These are phyloP conservation scores for Populus deltoides DNA, from an alignment of 345 rosid genomes.

Conservation along the genomic window DNA sequence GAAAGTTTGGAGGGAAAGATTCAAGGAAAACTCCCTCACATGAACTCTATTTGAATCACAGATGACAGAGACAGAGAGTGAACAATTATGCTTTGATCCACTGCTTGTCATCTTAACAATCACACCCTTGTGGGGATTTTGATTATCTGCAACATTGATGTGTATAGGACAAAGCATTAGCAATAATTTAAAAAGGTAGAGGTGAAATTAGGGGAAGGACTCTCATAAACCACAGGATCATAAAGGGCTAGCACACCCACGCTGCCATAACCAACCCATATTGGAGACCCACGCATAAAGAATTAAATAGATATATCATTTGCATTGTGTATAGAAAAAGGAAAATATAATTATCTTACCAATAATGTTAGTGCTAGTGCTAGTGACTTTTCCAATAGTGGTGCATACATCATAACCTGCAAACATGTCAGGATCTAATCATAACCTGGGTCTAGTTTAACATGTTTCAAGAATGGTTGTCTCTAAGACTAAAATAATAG, in stretches of 20 bases:
- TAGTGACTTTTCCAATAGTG: conserved; percentile 58
- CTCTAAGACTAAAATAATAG: neutral
- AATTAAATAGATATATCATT: neutral
- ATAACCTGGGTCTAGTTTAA: neutral
- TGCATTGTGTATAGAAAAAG: neutral
- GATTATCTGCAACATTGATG: conserved; percentile 46
- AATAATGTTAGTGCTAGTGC: conserved; percentile 43
- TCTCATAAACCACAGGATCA: conserved; percentile 1
- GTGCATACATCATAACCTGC: conserved; percentile 88
- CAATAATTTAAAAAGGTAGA: conserved; percentile 6
- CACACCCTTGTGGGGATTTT: conserved; percentile 77
- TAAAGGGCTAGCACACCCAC: neutral
- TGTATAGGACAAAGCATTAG: conserved; percentile 22
- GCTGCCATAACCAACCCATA: neutral
- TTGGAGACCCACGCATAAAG: neutral
- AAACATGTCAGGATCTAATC: conserved; percentile 21
- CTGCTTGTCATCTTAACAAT: conserved; percentile 61
- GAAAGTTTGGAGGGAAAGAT: neutral
- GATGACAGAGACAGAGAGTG: conserved; percentile 72
- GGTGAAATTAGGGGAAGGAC: neutral
- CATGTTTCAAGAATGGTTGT: neutral
- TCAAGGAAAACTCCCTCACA: conserved; percentile 47
- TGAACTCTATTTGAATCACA: conserved; percentile 63
- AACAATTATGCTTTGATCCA: conserved; percentile 47
- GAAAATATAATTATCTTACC: conserved; percentile 43